A percentile compares a stretch with the other conserved stretches of the same genome.
phyloP scores from a whole-genome alignment of 805 yeast genomes.

The Vanderwaltozyma yarrowii region DNA sequence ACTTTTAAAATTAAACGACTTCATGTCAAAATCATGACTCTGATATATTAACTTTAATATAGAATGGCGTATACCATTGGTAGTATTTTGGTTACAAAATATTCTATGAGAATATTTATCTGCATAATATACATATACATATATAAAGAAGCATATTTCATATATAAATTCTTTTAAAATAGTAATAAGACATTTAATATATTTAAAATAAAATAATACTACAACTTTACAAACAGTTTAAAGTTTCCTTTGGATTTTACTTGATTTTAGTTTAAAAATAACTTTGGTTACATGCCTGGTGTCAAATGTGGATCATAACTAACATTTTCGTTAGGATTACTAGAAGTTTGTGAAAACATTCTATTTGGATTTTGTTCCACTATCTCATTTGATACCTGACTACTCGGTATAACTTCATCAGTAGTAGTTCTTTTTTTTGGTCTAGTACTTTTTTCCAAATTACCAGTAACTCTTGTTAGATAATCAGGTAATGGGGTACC shows the following conservation, averaged over 20 bases:
- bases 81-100: too few relatives aligned
- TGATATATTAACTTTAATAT: too few relatives aligned
- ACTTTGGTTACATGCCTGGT: neutral
- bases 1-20: neutral
- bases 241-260: too few relatives aligned
- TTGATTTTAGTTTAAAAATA: neutral
- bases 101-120: too few relatives aligned
- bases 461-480: conserved; percentile 80
- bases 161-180: too few relatives aligned
- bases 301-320: neutral
- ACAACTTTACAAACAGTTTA: too few relatives aligned
- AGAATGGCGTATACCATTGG: too few relatives aligned
- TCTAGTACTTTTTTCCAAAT: conserved; percentile 47
- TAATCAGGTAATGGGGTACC: conserved; percentile 73
- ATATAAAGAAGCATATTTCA: too few relatives aligned
- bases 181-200: too few relatives aligned
- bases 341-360: neutral
- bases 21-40: neutral
- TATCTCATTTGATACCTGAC: neutral
- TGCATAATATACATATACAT: too few relatives aligned
- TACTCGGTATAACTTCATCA: neutral
- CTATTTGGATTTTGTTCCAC: neutral
- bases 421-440: conserved; percentile 20
- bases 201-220: too few relatives aligned
- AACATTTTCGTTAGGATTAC: neutral